phyloP scores from a whole-genome alignment of 2,329 filamentous ascomycete genomes.

The Trichoderma oligosporum region DNA sequence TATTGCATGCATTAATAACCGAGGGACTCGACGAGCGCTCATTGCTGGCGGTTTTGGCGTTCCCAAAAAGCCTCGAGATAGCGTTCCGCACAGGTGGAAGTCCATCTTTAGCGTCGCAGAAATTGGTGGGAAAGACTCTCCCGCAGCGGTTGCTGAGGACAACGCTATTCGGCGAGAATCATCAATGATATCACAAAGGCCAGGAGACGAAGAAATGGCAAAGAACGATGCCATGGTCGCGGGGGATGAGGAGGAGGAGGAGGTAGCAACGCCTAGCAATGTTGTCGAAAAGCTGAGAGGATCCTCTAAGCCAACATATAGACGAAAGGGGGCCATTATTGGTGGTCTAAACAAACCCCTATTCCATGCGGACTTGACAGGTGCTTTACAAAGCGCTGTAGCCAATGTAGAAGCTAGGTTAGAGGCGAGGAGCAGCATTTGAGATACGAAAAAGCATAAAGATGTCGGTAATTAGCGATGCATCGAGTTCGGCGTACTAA shows the following conservation, averaged over 20 bases:
- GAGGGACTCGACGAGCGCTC: slow-evolving; percentile 87
- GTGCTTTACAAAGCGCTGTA: slow-evolving; percentile 81
- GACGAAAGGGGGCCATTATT: slow-evolving; percentile 60
- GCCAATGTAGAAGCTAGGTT: slow-evolving; percentile 64
- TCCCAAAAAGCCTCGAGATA: slow-evolving; percentile 51
- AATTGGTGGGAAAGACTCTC: slow-evolving; percentile 67
- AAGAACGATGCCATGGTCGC: slow-evolving; percentile 25
- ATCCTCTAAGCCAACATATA: slow-evolving; percentile 27
- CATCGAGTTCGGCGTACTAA: slow-evolving; percentile 3
- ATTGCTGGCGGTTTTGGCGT: slow-evolving; percentile 85
- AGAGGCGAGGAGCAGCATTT: slow-evolving; percentile 25
- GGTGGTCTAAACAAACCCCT: slow-evolving; percentile 85
- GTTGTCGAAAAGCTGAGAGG: slow-evolving; percentile 33
- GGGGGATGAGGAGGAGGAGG: slow-evolving; percentile 26
- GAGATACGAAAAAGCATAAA: background rate
- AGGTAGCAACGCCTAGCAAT: background rate
- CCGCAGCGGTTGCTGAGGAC: slow-evolving; percentile 64
- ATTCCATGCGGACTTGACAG: slow-evolving; percentile 91
- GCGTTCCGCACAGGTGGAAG: slow-evolving; percentile 69
- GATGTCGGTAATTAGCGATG: background rate
- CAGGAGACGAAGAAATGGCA: slow-evolving; percentile 38
- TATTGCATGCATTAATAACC: slow-evolving; percentile 85
- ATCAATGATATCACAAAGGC: slow-evolving; percentile 12
- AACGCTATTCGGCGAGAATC: slow-evolving; percentile 50
- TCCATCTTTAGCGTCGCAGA: slow-evolving; percentile 95